These are phyloP conservation scores for Kokia cookei DNA, from an alignment of 441 rosid species.

Conservation along the genomic window DNA sequence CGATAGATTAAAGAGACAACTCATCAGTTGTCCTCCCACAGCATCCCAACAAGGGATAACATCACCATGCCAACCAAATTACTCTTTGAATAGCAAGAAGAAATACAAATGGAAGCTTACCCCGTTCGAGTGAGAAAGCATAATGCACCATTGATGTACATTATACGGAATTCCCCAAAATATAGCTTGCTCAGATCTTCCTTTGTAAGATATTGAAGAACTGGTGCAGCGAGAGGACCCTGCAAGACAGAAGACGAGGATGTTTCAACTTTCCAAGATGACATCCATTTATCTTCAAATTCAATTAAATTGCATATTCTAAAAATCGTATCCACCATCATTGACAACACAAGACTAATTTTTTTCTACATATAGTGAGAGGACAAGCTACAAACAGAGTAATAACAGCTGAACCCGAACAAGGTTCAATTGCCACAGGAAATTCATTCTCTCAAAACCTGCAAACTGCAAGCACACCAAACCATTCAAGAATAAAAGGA, in stretches of 20 bases:
- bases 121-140: conserved; percentile 95
- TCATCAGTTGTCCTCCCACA: neutral
- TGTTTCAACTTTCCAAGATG: neutral
- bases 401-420: neutral
- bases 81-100: neutral
- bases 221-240: conserved; percentile 96
- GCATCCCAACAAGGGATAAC: neutral
- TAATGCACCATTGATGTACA: conserved; percentile 71
- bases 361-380: neutral
- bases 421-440: neutral
- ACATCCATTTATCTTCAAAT: neutral
- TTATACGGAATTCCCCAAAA: conserved; percentile 78
- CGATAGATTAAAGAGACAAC: neutral
- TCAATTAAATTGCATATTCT: neutral
- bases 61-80: neutral
- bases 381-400: neutral
- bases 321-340: neutral
- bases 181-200: conserved; percentile 84
- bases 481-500: neutral
- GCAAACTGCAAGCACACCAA: neutral
- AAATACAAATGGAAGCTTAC: conserved; percentile 30
- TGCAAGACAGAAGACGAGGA: conserved; percentile 14
- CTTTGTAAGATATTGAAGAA: conserved; percentile 81
- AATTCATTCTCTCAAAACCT: neutral
- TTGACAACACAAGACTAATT: neutral